Base-by-base conservation (phyloP, 768 basidiomycete genomes). In the Mycena kentingensis region DNA sequence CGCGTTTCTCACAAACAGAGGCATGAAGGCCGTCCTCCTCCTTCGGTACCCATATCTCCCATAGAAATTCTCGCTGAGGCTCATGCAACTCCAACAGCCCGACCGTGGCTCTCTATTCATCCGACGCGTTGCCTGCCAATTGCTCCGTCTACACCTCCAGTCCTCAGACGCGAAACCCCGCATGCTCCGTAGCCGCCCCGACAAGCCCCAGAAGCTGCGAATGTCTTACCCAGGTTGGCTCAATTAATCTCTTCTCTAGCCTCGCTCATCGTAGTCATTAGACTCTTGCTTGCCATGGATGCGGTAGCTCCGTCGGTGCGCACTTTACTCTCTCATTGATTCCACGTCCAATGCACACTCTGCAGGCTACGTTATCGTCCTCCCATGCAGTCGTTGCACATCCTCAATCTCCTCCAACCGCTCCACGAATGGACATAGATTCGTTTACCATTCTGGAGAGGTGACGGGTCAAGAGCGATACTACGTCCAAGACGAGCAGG, bases 311-410 rank as follows among this genome's bases (percentile, higher is more conserved):
- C 27, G 79, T 92, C 46, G n/a, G n/a, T n/a, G n/a, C n/a, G n/a
- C n/a, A n/a, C n/a, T n/a, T n/a, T n/a, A n/a, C n/a, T n/a, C n/a
- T n/a, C n/a, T n/a, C n/a, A n/a, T n/a, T n/a, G n/a, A n/a, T n/a
- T n/a, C n/a, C n/a, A n/a, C n/a, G n/a, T n/a, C n/a, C n/a, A n/a
- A n/a, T n/a, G n/a, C n/a, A n/a, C n/a, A n/a, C n/a, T n/a, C n/a
- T n/a, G n/a, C n/a, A n/a, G 91, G 91, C 26, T 93, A 90, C 65
- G 86, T 87, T 83, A 88, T 90, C 52, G 86, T 90, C 27, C 76
- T 81, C 56, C 88, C 88, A 77, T 93, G 91, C 65, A 60, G 73
- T 16, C 82, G 83, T 41, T 94, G 90, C 69, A 90, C 85, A 16
- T 81, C 83, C 15, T 86, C 87, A 2, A 83, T 85, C 46, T 77